Conservation (phyloP, 768 basidiomycete species). For the Kwoniella newhampshirensis region DNA sequence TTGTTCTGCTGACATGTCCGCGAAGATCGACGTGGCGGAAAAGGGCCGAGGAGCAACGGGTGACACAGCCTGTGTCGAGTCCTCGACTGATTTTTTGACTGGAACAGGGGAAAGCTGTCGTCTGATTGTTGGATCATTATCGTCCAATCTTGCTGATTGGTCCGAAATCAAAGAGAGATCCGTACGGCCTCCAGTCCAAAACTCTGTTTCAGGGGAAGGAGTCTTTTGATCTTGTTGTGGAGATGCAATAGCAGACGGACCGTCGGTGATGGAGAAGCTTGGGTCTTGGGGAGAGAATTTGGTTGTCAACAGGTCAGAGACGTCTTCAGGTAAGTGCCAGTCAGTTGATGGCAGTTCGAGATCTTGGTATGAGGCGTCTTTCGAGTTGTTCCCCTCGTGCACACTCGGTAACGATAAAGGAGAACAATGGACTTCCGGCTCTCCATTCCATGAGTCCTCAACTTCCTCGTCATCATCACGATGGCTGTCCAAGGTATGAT, state of each 20-base stretch:
- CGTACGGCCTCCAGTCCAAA: background rate
- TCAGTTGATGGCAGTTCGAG: conserved; percentile 30
- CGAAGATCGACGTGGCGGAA: conserved; percentile 36
- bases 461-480: conserved; percentile 16
- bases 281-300: conserved; percentile 21
- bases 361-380: conserved; percentile 26
- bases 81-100: background rate
- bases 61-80: conserved; percentile 5
- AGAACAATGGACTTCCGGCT: conserved; percentile 32
- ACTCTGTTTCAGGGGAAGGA: conserved; percentile 8
- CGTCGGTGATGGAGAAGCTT: conserved; percentile 6
- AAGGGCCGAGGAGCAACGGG: conserved; percentile 17
- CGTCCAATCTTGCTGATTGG: conserved; percentile 10
- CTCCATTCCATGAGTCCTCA: conserved; percentile 38
- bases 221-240: no score
- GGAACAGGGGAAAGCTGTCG: conserved; percentile 26
- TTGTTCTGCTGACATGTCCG: conserved; percentile 49
- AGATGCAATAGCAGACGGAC: no score
- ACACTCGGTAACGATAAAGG: conserved; percentile 28
- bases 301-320: conserved; percentile 41
- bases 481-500: conserved; percentile 10
- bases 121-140: conserved; percentile 36
- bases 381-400: conserved; percentile 15
- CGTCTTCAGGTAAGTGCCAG: conserved; percentile 35
- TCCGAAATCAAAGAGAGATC: conserved; percentile 2